Percentiles rank a stretch among this genome's conserved stretches.
Conservation (phyloP, 306 rosid species). For the Lathyrus oleraceus region DNA sequence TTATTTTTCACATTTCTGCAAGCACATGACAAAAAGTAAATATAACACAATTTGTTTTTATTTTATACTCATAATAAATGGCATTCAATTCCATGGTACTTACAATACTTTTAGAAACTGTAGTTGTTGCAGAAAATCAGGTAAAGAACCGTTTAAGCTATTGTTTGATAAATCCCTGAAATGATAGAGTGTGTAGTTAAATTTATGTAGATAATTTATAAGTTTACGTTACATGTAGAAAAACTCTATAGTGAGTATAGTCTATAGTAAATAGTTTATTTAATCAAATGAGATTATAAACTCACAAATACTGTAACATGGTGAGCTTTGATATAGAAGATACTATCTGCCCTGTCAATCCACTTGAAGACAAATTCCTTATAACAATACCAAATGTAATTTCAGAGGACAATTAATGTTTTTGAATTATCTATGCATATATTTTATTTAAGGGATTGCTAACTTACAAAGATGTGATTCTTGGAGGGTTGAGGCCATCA, state of each 20-base stretch:
- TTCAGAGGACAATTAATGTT: background rate
- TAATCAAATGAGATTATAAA: background rate
- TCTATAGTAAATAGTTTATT: too few relatives aligned
- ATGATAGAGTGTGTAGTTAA: background rate
- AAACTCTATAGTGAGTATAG: too few relatives aligned
- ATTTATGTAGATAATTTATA: too few relatives aligned
- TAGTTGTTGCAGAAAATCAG: constrained; percentile 39
- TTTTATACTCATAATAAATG: background rate
- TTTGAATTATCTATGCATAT: constrained; percentile 14
- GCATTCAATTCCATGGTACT: constrained; percentile 9
- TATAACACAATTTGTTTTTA: background rate
- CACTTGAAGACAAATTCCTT: constrained; percentile 54
- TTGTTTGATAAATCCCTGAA: constrained; percentile 63
- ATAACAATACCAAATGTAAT: constrained; percentile 20
- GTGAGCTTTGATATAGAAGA: constrained; percentile 41
- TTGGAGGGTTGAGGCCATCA: constrained; percentile 24
- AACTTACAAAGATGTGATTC: constrained; percentile 59
- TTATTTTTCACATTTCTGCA: too few relatives aligned
- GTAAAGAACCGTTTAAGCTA: constrained; percentile 43
- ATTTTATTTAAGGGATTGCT: background rate
- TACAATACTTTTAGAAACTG: constrained; percentile 43
- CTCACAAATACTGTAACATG: constrained; percentile 53
- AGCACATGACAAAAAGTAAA: constrained; percentile 1
- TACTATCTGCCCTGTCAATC: constrained; percentile 45
- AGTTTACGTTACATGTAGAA: too few relatives aligned